Percentiles rank a stretch among this genome's conserved stretches.
phyloP scores from a whole-genome alignment of 805 yeast genomes.

The Myxozyma neglecta region DNA sequence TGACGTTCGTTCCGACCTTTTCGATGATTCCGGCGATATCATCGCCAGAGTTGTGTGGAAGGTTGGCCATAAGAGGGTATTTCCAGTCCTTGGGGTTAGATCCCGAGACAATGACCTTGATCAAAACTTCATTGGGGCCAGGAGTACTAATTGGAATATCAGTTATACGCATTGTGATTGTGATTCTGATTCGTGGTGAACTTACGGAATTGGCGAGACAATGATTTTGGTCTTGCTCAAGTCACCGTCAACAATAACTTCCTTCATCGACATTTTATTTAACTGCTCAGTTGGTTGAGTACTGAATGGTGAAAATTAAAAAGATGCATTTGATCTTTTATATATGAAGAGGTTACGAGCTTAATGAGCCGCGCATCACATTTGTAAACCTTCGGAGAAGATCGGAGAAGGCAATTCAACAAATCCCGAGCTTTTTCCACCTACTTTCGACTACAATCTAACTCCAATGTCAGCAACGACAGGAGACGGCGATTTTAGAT shows the following conservation, averaged over 20 bases:
- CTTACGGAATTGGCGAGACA: neutral
- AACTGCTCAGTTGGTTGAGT: neutral
- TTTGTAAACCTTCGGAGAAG: too few relatives aligned
- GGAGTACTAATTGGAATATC: slow-evolving; percentile 1
- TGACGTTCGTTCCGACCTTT: slow-evolving; percentile 18
- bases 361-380: too few relatives aligned
- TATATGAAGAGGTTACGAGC: too few relatives aligned
- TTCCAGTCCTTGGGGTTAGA: slow-evolving; percentile 31
- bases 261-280: slow-evolving; percentile 13
- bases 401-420: too few relatives aligned
- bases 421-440: too few relatives aligned
- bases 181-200: neutral
- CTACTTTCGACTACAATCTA: too few relatives aligned
- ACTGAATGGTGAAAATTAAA: neutral
- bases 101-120: slow-evolving; percentile 28
- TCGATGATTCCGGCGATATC: slow-evolving; percentile 27
- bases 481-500: too few relatives aligned
- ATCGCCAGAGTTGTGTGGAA: slow-evolving; percentile 24
- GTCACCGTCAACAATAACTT: slow-evolving; percentile 12
- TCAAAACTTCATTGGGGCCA: slow-evolving; percentile 16
- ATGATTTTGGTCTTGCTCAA: slow-evolving; percentile 1
- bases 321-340: too few relatives aligned
- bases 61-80: neutral
- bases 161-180: neutral
- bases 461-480: too few relatives aligned